Percentiles rank a stretch among this genome's conserved stretches.
Evolutionary conservation across 2,329 filamentous ascomycete genomes (phyloP).

Genomic region (Acephala macrosclerotiorum): DNA sequence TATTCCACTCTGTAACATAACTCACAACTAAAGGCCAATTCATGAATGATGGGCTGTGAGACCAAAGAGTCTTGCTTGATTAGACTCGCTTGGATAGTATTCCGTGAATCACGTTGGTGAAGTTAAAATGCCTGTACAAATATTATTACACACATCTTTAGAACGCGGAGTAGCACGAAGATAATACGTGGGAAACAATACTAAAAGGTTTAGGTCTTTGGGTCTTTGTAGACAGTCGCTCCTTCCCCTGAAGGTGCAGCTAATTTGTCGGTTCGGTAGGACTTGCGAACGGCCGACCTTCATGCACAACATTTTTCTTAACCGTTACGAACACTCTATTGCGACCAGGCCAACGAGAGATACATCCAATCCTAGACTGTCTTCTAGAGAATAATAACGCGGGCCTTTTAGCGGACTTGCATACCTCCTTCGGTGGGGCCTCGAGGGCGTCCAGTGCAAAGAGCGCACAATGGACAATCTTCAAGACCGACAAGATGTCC

Average conservation of each 20-base stretch:
- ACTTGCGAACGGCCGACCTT: slow-evolving; percentile 1
- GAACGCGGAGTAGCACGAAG: no score
- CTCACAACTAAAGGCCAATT: neutral
- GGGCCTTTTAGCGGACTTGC: neutral
- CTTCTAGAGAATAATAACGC: neutral
- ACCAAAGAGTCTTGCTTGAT: neutral
- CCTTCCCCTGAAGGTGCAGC: neutral
- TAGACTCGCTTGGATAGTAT: neutral
- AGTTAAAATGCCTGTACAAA: no score
- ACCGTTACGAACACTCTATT: neutral
- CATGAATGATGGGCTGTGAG: slow-evolving; percentile 7
- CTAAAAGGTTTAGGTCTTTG: no score
- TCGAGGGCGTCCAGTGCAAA: neutral
- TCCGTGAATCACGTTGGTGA: no score
- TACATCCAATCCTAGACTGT: neutral
- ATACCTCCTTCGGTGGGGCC: neutral
- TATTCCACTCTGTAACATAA: neutral
- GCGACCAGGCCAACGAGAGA: neutral
- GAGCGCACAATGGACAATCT: slow-evolving; percentile 36
- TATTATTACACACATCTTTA: no score
- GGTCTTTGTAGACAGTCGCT: neutral
- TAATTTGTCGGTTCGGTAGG: slow-evolving; percentile 12
- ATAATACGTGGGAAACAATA: no score
- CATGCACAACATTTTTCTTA: slow-evolving; percentile 14
- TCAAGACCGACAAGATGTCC: slow-evolving; percentile 41